Conservation (phyloP, 257 asterid genomes). For the Gentiana straminea region DNA sequence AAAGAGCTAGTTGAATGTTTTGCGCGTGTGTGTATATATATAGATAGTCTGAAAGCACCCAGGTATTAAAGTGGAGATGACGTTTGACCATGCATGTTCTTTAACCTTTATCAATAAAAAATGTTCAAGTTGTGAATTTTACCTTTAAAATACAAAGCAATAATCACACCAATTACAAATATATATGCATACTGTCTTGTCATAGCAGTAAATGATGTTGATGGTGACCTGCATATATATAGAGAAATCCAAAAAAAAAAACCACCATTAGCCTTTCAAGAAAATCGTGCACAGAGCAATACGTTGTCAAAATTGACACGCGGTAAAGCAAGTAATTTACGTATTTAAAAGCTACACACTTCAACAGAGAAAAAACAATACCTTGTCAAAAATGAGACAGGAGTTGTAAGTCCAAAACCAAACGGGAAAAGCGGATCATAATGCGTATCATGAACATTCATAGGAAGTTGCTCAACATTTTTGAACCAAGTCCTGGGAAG, state of each 20-base stretch:
- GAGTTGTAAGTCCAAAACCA: slow-evolving; percentile 56
- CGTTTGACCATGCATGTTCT: neutral
- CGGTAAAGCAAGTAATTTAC: neutral
- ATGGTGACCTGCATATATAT: slow-evolving; percentile 28
- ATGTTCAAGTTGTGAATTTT: slow-evolving; percentile 26
- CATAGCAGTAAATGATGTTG: slow-evolving; percentile 29
- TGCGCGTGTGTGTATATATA: too few species aligned
- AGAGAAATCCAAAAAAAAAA: neutral
- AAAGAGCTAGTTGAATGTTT: too few species aligned
- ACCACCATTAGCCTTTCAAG: neutral
- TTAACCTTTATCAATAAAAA: neutral
- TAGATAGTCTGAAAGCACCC: too few species aligned
- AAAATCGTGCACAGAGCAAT: too few species aligned
- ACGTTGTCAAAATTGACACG: too few species aligned
- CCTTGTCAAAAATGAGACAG: slow-evolving; percentile 35
- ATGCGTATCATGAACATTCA: slow-evolving; percentile 59
- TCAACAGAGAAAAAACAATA: slow-evolving; percentile 7
- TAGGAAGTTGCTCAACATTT: slow-evolving; percentile 71
- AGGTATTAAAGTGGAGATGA: neutral
- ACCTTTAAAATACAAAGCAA: slow-evolving; percentile 37
- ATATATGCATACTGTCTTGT: slow-evolving; percentile 23
- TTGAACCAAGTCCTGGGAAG: slow-evolving; percentile 75
- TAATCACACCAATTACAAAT: slow-evolving; percentile 23
- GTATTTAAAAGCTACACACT: neutral
- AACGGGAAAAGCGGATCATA: slow-evolving; percentile 72